phyloP scores from a whole-genome alignment of 2,329 filamentous ascomycete genomes.

The Elsinoe fawcettii region DNA sequence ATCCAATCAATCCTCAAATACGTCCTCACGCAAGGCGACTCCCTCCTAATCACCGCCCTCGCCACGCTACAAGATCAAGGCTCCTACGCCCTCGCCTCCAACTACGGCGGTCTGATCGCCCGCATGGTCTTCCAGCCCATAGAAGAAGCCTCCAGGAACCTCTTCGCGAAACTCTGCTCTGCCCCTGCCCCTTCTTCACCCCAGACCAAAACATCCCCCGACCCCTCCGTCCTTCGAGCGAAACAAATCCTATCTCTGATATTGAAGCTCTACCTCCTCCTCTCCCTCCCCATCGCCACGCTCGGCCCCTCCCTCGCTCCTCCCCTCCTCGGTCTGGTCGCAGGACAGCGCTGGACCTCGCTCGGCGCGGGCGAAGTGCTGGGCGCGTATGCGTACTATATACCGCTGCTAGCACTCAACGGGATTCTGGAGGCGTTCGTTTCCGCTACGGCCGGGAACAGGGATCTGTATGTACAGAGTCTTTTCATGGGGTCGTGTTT shows the following conservation, averaged over 20 bases:
- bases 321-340: constrained; percentile 63
- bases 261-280: constrained; percentile 63
- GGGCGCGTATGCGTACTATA: constrained; percentile 80
- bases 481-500: constrained; percentile 81
- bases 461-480: constrained; percentile 69
- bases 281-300: constrained; percentile 60
- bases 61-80: constrained; percentile 76
- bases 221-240: constrained; percentile 32
- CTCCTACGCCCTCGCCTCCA: constrained; percentile 85
- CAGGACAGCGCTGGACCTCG: constrained; percentile 66
- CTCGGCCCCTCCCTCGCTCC: constrained; percentile 71
- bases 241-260: constrained; percentile 53
- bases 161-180: constrained; percentile 76
- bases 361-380: constrained; percentile 68
- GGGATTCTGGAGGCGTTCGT: constrained; percentile 91
- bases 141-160: constrained; percentile 83
- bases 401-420: constrained; percentile 85
- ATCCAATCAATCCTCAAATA: constrained; percentile 87
- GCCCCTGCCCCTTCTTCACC: constrained; percentile 25
- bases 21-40: constrained; percentile 87
- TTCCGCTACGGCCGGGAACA: constrained; percentile 69
- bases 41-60: constrained; percentile 72
- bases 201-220: neutral
- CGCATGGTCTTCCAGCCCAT: constrained; percentile 88
- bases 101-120: constrained; percentile 81